Conservation (phyloP, 2,329 filamentous ascomycete genomes). For the Fusarium sp. region DNA sequence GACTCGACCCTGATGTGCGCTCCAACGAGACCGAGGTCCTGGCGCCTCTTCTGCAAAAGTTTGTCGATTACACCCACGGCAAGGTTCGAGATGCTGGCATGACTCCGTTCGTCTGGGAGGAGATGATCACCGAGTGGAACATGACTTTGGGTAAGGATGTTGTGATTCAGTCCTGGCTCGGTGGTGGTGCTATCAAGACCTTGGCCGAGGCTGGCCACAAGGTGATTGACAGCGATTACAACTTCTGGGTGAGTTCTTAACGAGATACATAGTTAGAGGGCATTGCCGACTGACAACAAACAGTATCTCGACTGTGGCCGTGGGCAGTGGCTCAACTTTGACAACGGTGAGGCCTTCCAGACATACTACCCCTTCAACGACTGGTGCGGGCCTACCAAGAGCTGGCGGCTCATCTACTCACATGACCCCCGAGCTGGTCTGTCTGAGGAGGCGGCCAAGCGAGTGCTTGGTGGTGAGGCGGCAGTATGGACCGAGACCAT, state of each 20-base stretch:
- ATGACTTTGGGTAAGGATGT: slow-evolving; percentile 76
- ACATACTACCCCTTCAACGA: slow-evolving; percentile 77
- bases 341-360: slow-evolving; percentile 63
- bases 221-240: slow-evolving; percentile 79
- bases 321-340: slow-evolving; percentile 81
- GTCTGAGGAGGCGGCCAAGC: slow-evolving; percentile 67
- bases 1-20: slow-evolving; percentile 76
- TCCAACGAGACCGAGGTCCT: slow-evolving; percentile 74
- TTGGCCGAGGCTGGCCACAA: slow-evolving; percentile 73
- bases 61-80: slow-evolving; percentile 76
- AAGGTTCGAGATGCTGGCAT: slow-evolving; percentile 73
- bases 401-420: slow-evolving; percentile 83
- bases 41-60: slow-evolving; percentile 79
- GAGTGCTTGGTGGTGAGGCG: slow-evolving; percentile 84
- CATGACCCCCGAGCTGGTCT: slow-evolving; percentile 79
- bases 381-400: slow-evolving; percentile 84
- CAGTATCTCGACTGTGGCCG: slow-evolving; percentile 87
- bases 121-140: slow-evolving; percentile 84
- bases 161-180: slow-evolving; percentile 83
- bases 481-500: slow-evolving; percentile 85
- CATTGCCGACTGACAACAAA: slow-evolving; percentile 33
- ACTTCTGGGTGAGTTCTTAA: slow-evolving; percentile 72
- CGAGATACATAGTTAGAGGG: too few species aligned
- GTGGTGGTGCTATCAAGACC: slow-evolving; percentile 68
- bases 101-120: slow-evolving; percentile 86